Percentiles rank a stretch among this genome's conserved stretches.
These are phyloP conservation scores for Ophiorrhiza pumila DNA, from an alignment of 257 asterid species.

Conservation along the genomic window DNA sequence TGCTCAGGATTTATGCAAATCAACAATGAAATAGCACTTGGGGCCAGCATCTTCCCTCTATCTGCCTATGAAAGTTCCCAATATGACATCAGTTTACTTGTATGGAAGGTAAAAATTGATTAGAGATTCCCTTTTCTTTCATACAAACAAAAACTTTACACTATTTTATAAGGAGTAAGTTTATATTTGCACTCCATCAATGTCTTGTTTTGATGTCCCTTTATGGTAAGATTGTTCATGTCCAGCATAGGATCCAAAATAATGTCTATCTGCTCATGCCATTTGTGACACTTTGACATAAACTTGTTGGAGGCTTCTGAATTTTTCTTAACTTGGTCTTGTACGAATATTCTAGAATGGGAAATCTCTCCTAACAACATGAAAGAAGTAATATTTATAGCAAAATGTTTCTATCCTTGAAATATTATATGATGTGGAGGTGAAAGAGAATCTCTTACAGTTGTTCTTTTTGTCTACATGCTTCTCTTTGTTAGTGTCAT, in stretches of 20 bases:
- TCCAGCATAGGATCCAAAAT: neutral
- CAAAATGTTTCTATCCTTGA: too few species aligned
- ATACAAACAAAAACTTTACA: too few species aligned
- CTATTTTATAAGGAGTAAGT: neutral
- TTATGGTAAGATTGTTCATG: neutral
- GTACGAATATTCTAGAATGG: neutral
- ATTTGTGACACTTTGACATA: neutral
- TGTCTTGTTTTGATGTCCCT: neutral
- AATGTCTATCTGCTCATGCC: too few species aligned
- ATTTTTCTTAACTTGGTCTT: neutral
- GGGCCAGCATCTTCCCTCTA: conserved; percentile 83
- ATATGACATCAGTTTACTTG: conserved; percentile 84
- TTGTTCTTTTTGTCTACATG: conserved; percentile 24
- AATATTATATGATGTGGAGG: neutral
- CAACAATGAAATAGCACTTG: conserved; percentile 72
- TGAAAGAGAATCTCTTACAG: conserved; percentile 49
- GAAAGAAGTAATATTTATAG: neutral
- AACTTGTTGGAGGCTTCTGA: neutral
- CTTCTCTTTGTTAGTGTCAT: conserved; percentile 24
- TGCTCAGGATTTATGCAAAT: conserved; percentile 91
- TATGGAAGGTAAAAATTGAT: conserved; percentile 69
- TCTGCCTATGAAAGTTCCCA: conserved; percentile 55
- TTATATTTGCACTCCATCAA: neutral
- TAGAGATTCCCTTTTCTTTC: neutral
- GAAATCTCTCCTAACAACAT: neutral